Evolutionary conservation across 1,284 basidiomycete genomes (phyloP).

Genomic region (Clitocybe nebularis): DNA sequence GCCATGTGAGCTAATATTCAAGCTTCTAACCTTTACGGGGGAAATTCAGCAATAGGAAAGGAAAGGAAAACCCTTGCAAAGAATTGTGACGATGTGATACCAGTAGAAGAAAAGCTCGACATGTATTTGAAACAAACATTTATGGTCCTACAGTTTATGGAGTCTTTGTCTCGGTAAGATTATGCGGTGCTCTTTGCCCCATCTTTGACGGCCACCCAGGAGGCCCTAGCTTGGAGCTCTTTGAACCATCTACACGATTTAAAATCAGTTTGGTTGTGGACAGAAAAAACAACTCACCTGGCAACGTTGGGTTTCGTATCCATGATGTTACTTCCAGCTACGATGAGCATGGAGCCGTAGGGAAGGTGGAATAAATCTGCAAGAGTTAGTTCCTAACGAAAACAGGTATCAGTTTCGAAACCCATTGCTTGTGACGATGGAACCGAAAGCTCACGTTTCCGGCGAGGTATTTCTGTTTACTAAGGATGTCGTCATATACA

Average conservation of each 20-base stretch:
- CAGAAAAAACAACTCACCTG: slow-evolving; percentile 21
- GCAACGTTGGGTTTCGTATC: slow-evolving; percentile 31
- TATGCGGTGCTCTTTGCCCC: too few species aligned
- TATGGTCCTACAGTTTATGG: too few species aligned
- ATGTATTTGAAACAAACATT: too few species aligned
- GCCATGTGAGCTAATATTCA: too few species aligned
- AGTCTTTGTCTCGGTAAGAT: too few species aligned
- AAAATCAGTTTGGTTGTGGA: not conserved
- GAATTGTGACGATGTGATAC: too few species aligned
- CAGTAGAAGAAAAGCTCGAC: too few species aligned
- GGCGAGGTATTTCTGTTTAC: slow-evolving; percentile 14
- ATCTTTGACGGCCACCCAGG: slow-evolving; percentile 36
- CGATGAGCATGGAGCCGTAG: slow-evolving; percentile 31
- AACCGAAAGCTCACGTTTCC: slow-evolving; percentile 6
- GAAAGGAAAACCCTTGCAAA: too few species aligned
- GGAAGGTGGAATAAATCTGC: slow-evolving; percentile 58
- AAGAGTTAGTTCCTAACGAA: slow-evolving; percentile 41
- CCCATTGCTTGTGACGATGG: not conserved
- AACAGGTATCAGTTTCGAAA: not conserved
- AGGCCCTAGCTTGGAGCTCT: slow-evolving; percentile 30
- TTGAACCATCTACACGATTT: slow-evolving; percentile 36
- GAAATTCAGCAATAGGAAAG: too few species aligned
- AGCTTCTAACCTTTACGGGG: too few species aligned
- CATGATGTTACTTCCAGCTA: slow-evolving; percentile 27
- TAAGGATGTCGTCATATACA: slow-evolving; percentile 38